Base-by-base conservation (phyloP, 495 filamentous ascomycete genomes). In the Penicillium samsonianum region DNA sequence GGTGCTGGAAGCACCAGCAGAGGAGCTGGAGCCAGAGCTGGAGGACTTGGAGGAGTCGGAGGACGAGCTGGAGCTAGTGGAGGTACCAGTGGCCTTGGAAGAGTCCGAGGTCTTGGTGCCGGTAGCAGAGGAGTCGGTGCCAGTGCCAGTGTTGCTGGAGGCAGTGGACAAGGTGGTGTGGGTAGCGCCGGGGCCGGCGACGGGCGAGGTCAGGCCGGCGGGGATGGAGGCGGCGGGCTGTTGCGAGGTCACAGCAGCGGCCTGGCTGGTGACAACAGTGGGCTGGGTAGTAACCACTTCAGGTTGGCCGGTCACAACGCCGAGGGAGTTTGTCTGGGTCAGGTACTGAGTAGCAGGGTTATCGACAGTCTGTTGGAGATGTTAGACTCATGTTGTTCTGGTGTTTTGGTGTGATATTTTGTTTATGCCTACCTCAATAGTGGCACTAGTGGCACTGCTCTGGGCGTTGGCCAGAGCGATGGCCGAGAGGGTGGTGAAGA, bases 221-320 rank as follows among this genome's bases (percentile, higher is more conserved):
- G 81, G 80, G 61, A 82, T 75, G 19, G 76, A 74, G 26, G 75
- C 77, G 53, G 73, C 73, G 25, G 67, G 45, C 25, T 75, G 58
- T 63, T 78, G 76, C 19, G 67, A 71, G 20, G 80, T 82, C 41
- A 71, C 75, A 16, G 65, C 78, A 7, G 65, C 37, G 17, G 80
- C 75, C 59, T 80, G 75, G 38, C 65, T 61, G 42, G 76, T 81
- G 20, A 73, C 71, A 7, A 62, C 65, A 17, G 47, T 14, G n/a
- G 74, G 69, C 62, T 78, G 74, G 16, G 57, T 50, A 52, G 74
- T 77, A 17, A 72, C 65, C 16, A 41, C 57, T 3, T 50, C 50
- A 40, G 78, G 73, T 53, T 78, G 74, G 66, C 81, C 81, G 45
- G 83, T 86, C 33, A 84, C 75, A 25, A 84, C 81, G 60, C 82